phyloP scores from a whole-genome alignment of 2,329 filamentous ascomycete species.

The Colletotrichum filicis region DNA sequence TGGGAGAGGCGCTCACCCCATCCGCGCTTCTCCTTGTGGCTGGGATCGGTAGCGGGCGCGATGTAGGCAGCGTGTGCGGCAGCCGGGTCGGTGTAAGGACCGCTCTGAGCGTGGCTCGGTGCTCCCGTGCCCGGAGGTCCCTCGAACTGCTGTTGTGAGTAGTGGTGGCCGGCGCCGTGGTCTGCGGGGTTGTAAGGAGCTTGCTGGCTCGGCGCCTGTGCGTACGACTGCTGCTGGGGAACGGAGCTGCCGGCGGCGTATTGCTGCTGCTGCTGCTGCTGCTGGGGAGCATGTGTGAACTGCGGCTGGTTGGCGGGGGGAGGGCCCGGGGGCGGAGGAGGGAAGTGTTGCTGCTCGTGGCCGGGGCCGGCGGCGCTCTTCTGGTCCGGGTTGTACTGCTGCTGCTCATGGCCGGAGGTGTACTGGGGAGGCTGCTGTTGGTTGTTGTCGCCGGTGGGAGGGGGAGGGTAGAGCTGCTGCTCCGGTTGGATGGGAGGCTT shows the following conservation, averaged over 20 bases:
- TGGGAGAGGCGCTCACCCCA: constrained; percentile 32
- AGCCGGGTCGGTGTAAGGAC: background rate
- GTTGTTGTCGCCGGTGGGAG: constrained; percentile 7
- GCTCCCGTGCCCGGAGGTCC: constrained; percentile 1
- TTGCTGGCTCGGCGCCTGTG: constrained; percentile 2
- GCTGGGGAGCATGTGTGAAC: constrained; percentile 23
- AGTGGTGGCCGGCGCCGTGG: constrained; percentile 24
- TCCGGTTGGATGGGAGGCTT: constrained; percentile 34
- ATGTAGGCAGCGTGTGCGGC: constrained; percentile 13
- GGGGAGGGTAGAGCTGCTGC: constrained; percentile 33
- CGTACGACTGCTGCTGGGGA: background rate
- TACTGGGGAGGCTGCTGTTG: constrained; percentile 18
- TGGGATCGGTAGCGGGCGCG: background rate
- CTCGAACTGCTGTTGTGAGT: constrained; percentile 12
- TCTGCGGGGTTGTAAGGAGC: constrained; percentile 30
- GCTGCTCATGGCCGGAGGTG: constrained; percentile 10
- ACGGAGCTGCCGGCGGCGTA: background rate
- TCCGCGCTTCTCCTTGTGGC: constrained; percentile 31
- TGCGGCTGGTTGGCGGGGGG: constrained; percentile 31
- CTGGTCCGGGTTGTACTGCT: constrained; percentile 17
- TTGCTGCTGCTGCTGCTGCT: constrained; percentile 8
- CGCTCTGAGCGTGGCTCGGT: background rate
- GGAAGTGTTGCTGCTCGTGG: constrained; percentile 26
- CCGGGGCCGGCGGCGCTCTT: constrained; percentile 11
- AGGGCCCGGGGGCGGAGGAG: constrained; percentile 33